Percentiles rank a stretch among this genome's conserved stretches.
These are phyloP conservation scores for Candolleomyces aberdarensis DNA, from an alignment of 768 basidiomycete genomes.

Conservation along the genomic window DNA sequence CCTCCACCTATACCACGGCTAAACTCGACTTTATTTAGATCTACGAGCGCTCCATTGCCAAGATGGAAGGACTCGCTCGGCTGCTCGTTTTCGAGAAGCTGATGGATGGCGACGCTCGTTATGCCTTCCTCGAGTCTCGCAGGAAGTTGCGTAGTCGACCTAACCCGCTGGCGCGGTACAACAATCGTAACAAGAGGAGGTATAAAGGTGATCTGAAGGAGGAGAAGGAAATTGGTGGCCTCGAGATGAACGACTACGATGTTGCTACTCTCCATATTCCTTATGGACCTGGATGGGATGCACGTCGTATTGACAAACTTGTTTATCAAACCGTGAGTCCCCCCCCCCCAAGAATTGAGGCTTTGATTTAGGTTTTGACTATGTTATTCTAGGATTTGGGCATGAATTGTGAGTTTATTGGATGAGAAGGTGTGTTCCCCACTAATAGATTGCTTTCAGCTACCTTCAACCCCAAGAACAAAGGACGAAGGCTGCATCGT, in stretches of 20 bases:
- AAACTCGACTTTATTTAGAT: conserved; percentile 33
- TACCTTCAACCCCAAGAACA: conserved; percentile 63
- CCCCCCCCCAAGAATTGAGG: background rate
- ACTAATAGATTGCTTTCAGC: conserved; percentile 28
- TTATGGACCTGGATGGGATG: conserved; percentile 60
- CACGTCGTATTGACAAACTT: conserved; percentile 51
- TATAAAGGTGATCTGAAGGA: conserved; percentile 57
- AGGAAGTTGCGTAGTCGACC: conserved; percentile 51
- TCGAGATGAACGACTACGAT: conserved; percentile 60
- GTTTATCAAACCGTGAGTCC: conserved; percentile 51
- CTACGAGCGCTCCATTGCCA: conserved; percentile 54
- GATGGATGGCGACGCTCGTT: conserved; percentile 39
- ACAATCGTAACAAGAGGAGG: conserved; percentile 30
- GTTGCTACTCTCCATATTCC: conserved; percentile 53
- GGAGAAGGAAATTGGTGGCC: conserved; percentile 33
- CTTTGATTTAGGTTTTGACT: background rate
- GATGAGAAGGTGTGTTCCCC: too few relatives aligned
- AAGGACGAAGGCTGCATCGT: conserved; percentile 55
- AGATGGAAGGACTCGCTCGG: conserved; percentile 58
- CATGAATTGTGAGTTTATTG: conserved; percentile 47
- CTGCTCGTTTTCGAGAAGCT: conserved; percentile 62
- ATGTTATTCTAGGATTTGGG: conserved; percentile 41
- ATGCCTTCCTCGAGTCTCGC: conserved; percentile 44
- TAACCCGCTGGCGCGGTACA: conserved; percentile 23
- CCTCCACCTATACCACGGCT: background rate